Conservation (phyloP, 2,329 filamentous ascomycete species). For the Dactylonectria estremocensis region DNA sequence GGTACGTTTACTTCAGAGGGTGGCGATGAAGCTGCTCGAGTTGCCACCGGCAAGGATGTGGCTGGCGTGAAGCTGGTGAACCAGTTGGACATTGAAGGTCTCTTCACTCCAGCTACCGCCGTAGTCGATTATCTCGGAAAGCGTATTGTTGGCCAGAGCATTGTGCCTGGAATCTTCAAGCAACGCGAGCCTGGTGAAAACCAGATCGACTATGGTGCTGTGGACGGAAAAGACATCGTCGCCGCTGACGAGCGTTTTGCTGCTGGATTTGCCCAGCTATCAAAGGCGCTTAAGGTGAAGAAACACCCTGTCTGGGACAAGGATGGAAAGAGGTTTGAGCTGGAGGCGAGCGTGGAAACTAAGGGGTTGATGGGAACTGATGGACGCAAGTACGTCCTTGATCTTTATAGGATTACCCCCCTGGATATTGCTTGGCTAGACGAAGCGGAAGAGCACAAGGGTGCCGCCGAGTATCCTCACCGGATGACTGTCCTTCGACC, state of each 20-base stretch:
- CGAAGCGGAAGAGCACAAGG: slow-evolving; percentile 68
- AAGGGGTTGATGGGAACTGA: slow-evolving; percentile 98
- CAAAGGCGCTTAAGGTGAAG: slow-evolving; percentile 91
- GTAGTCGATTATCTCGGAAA: slow-evolving; percentile 98
- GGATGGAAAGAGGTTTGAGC: slow-evolving; percentile 88
- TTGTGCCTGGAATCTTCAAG: slow-evolving; percentile 99
- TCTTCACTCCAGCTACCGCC: slow-evolving; percentile 96
- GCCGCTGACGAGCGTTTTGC: slow-evolving; percentile 91
- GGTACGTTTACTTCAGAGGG: slow-evolving; percentile 97
- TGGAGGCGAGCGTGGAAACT: slow-evolving; percentile 97
- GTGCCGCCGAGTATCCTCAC: slow-evolving; percentile 82
- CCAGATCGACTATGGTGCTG: slow-evolving; percentile 98
- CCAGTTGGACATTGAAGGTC: slow-evolving; percentile 93
- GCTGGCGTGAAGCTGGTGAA: slow-evolving; percentile 95
- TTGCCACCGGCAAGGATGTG: slow-evolving; percentile 97
- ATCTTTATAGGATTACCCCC: slow-evolving; percentile 94
- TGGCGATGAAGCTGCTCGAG: slow-evolving; percentile 94
- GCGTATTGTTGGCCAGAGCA: slow-evolving; percentile 96
- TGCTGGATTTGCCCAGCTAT: slow-evolving; percentile 89
- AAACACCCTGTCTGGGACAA: slow-evolving; percentile 99
- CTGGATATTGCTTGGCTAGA: slow-evolving; percentile 94
- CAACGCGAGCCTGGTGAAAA: slow-evolving; percentile 97
- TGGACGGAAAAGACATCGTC: slow-evolving; percentile 96
- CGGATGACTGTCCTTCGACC: slow-evolving; percentile 94
- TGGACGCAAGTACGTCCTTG: slow-evolving; percentile 96